Evolutionary conservation across 1,139 yeast species (phyloP).

Genomic region (Yamadazyma dendronema): DNA sequence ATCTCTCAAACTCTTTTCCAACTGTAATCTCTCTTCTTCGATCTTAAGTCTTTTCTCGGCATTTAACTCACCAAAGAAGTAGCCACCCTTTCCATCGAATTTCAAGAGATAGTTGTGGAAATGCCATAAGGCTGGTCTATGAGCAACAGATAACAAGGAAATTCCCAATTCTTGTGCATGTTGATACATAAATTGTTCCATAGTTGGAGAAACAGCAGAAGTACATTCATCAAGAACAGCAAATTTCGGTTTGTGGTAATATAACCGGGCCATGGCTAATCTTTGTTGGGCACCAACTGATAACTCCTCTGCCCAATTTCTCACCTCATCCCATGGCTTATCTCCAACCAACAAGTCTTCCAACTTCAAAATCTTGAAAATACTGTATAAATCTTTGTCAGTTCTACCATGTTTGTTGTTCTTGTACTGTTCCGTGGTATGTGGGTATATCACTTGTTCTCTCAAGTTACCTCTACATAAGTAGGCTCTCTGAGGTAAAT

Average conservation of each 20-base stretch:
- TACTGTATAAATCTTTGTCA: conserved; percentile 62
- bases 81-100: conserved; percentile 82
- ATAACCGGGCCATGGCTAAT: conserved; percentile 89
- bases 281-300: conserved; percentile 93
- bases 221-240: conserved; percentile 97
- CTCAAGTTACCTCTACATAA: conserved; percentile 70
- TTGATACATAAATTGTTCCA: conserved; percentile 86
- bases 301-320: conserved; percentile 88
- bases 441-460: conserved; percentile 89
- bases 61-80: conserved; percentile 65
- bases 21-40: conserved; percentile 67
- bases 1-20: conserved; percentile 65
- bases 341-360: conserved; percentile 48
- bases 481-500: conserved; percentile 91
- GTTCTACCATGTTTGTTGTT: conserved; percentile 40
- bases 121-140: conserved; percentile 89
- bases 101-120: conserved; percentile 81
- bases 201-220: conserved; percentile 86
- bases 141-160: conserved; percentile 86
- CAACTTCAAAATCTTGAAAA: conserved; percentile 59
- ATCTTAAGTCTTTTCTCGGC: conserved; percentile 65
- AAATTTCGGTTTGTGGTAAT: conserved; percentile 86
- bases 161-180: conserved; percentile 82
- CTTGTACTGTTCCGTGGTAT: conserved; percentile 58
- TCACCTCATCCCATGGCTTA: conserved; percentile 57